Base-by-base conservation (phyloP, 768 basidiomycete species). In the Russula virescens region DNA sequence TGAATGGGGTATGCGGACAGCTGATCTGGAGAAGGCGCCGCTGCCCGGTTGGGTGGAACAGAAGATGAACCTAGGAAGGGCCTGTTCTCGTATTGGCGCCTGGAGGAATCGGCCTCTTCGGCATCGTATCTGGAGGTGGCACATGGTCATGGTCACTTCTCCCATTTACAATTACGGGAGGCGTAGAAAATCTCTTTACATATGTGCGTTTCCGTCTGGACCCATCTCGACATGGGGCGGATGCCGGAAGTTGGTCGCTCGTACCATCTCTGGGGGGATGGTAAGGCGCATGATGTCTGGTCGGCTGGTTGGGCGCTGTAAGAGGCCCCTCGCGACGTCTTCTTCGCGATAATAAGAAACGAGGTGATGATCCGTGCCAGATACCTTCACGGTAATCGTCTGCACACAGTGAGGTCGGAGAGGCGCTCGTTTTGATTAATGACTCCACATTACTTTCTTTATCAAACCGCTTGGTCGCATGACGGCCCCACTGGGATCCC, bases 361-460 rank as follows among this genome's bases (percentile, higher is more conserved):
- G 64, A 92, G 80, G 71, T 93, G 91, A 55, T 91, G 83, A 75
- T 90, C 85, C 54, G 85, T 87, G 16, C 86, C 86, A 64, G 89
- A 87, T 60, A 89, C 84, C 43, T 83, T 83, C 53, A 92, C 86
- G 10, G 91, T 91, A 69, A 92, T 91, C n/a, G 90, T 92, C 89
- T 93, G 13, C 9, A 19, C 13, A 72, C 42, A 59, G 54, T 31
- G 62, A 43, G 8, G 42, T 19, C 42, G 23, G 53, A 56, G 16
- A 6, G 42, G 42, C 9, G 40, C 60, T 61, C 50, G 52, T 46
- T 38, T 45, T 26, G 25, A 23, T 43, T 31, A 49, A 28, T 35
- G 40, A 49, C 16, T 31, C n/a, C 26, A 14, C 38, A 48, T 50
- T 34, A 83, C 91, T 79, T 93, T 93, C 74, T 95, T 94, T 61